Percentiles rank a stretch among this genome's conserved stretches.
These are phyloP conservation scores for Pisolithus albus DNA, from an alignment of 768 basidiomycete species.

Conservation along the genomic window DNA sequence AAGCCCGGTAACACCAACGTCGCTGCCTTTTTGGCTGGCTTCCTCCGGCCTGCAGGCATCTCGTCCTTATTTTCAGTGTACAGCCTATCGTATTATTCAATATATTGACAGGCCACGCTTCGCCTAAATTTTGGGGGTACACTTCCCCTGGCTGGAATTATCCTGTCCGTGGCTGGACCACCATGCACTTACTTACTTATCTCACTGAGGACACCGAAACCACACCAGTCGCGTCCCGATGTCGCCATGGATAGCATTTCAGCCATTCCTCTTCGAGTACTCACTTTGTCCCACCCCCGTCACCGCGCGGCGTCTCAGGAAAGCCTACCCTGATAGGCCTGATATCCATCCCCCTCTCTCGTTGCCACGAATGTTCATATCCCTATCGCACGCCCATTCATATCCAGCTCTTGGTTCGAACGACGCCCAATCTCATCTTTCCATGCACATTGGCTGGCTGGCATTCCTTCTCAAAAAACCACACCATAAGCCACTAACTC, in stretches of 20 bases:
- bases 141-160: constrained; percentile 6
- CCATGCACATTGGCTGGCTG: neutral
- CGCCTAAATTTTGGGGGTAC: constrained; percentile 27
- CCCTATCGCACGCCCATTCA: neutral
- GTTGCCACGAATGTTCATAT: neutral
- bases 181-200: neutral
- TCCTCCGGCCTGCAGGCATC: constrained; percentile 15
- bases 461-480: neutral
- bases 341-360: neutral
- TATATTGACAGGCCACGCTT: constrained; percentile 16
- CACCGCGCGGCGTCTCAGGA: constrained; percentile 29
- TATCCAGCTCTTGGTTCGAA: neutral
- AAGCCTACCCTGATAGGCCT: neutral
- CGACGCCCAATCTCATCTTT: neutral
- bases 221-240: neutral
- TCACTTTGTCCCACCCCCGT: constrained; percentile 5
- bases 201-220: neutral
- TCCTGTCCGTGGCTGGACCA: neutral
- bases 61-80: constrained; percentile 4
- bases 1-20: constrained; percentile 7
- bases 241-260: neutral
- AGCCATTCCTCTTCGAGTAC: constrained; percentile 5
- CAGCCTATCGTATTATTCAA: constrained; percentile 5
- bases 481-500: neutral
- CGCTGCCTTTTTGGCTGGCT: constrained; percentile 13